Conservation (phyloP, 2,329 filamentous ascomycete species). For the Juglanconis oblonga region DNA sequence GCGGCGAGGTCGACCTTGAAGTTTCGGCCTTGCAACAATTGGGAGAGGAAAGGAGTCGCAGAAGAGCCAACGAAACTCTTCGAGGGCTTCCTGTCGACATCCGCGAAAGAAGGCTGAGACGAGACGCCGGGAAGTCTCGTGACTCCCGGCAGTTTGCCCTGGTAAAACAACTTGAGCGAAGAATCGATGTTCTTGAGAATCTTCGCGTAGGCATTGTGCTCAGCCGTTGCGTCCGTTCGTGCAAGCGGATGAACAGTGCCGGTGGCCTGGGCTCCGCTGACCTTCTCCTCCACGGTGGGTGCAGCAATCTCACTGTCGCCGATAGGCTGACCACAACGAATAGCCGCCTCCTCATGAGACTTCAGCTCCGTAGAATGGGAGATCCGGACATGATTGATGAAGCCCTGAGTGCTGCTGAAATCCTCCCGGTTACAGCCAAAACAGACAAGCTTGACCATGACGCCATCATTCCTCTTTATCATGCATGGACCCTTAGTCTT, state of each 20-base stretch:
- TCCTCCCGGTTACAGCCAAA: slow-evolving; percentile 80
- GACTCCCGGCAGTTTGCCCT: slow-evolving; percentile 50
- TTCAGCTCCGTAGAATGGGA: slow-evolving; percentile 91
- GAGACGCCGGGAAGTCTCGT: slow-evolving; percentile 39
- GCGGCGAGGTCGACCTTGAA: slow-evolving; percentile 59
- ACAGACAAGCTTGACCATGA: slow-evolving; percentile 87
- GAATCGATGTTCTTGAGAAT: slow-evolving; percentile 52
- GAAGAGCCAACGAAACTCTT: slow-evolving; percentile 50
- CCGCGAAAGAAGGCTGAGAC: slow-evolving; percentile 21
- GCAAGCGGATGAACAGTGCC: slow-evolving; percentile 63
- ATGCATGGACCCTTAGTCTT: slow-evolving; percentile 83
- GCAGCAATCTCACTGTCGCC: slow-evolving; percentile 61
- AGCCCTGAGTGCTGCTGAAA: slow-evolving; percentile 96
- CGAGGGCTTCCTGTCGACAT: slow-evolving; percentile 26
- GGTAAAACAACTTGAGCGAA: slow-evolving; percentile 49
- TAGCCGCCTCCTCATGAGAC: slow-evolving; percentile 90
- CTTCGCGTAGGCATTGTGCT: slow-evolving; percentile 49
- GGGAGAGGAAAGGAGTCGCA: slow-evolving; percentile 65
- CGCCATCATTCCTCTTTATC: slow-evolving; percentile 80
- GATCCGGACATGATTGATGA: slow-evolving; percentile 98
- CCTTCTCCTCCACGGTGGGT: slow-evolving; percentile 42
- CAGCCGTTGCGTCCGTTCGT: slow-evolving; percentile 51
- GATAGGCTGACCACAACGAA: slow-evolving; percentile 80
- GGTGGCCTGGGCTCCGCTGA: slow-evolving; percentile 28
- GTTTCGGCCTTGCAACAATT: slow-evolving; percentile 59